A percentile compares a stretch with the other conserved stretches of the same genome.
Conservation (phyloP, 2,329 filamentous ascomycete species). For the Periconia digitata region DNA sequence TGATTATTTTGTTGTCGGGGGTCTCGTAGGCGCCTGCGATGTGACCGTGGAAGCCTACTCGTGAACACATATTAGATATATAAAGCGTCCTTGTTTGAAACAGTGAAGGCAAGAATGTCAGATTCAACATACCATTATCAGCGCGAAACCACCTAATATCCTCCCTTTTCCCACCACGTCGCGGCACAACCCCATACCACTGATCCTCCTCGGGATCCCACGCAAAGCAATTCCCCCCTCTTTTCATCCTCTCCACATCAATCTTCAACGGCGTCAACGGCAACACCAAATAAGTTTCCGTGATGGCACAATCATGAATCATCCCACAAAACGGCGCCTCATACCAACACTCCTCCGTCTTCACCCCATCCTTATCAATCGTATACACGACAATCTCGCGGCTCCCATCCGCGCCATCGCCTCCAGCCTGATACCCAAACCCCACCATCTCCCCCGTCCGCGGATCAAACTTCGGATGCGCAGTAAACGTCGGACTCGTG, state of each 20-base stretch:
- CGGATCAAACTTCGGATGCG: slow-evolving; percentile 50
- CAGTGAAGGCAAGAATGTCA: background rate
- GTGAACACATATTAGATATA: no score
- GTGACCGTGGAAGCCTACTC: slow-evolving; percentile 45
- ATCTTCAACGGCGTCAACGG: slow-evolving; percentile 44
- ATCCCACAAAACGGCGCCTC: slow-evolving; percentile 43
- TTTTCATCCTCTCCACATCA: slow-evolving; percentile 38
- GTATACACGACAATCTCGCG: slow-evolving; percentile 45
- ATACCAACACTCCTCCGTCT: slow-evolving; percentile 46
- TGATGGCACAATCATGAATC: slow-evolving; percentile 46
- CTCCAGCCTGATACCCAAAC: slow-evolving; percentile 47
- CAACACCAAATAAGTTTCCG: slow-evolving; percentile 43
- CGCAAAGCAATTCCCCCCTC: slow-evolving; percentile 45
- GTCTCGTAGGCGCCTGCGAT: slow-evolving; percentile 48
- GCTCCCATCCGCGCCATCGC: slow-evolving; percentile 34
- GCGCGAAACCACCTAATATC: slow-evolving; percentile 57
- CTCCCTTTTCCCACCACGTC: slow-evolving; percentile 52
- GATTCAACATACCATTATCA: slow-evolving; percentile 52
- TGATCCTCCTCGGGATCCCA: slow-evolving; percentile 56
- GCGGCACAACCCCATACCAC: slow-evolving; percentile 57
- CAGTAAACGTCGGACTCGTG: slow-evolving; percentile 45
- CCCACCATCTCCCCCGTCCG: slow-evolving; percentile 46
- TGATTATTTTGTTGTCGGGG: slow-evolving; percentile 37
- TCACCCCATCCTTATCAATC: slow-evolving; percentile 41
- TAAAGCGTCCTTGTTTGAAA: background rate